Conservation (phyloP, 345 rosid species). For the Melastoma malabathricum region DNA sequence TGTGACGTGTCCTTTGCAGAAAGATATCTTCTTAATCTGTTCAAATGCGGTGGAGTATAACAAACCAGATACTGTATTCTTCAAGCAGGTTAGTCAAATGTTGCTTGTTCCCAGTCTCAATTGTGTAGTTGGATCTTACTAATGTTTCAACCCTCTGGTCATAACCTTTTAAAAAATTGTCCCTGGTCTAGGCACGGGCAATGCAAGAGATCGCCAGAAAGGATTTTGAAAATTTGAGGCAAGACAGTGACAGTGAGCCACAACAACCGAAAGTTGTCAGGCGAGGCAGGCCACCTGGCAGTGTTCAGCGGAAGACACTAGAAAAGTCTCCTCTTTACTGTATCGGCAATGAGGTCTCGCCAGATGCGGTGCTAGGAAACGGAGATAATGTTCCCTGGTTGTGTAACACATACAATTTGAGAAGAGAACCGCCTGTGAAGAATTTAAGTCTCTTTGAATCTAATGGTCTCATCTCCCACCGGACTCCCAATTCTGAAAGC, state of each 20-base stretch:
- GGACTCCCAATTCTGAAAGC: conserved; percentile 36
- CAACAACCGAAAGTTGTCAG: conserved; percentile 41
- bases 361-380: conserved; percentile 48
- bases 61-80: conserved; percentile 81
- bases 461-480: conserved; percentile 30
- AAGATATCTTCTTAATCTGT: conserved; percentile 70
- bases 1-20: conserved; percentile 34
- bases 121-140: conserved; percentile 2
- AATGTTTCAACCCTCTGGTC: not conserved
- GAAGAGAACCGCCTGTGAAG: conserved; percentile 15
- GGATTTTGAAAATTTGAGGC: conserved; percentile 86
- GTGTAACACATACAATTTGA: conserved; percentile 50
- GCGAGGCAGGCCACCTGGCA: conserved; percentile 63
- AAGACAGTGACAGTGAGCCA: conserved; percentile 78
- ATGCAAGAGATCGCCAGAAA: conserved; percentile 87
- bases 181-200: conserved; percentile 54
- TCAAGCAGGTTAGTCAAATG: conserved; percentile 57
- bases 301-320: conserved; percentile 38
- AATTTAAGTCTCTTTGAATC: conserved; percentile 44
- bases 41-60: conserved; percentile 92
- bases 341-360: conserved; percentile 43
- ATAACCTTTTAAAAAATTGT: conserved; percentile 5
- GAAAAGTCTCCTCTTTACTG: conserved; percentile 44
- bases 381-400: conserved; percentile 37
- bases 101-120: not conserved